A percentile compares a stretch with the other conserved stretches of the same genome.
Conservation (phyloP, 805 yeast species). For the Alloascoidea hylecoeti region DNA sequence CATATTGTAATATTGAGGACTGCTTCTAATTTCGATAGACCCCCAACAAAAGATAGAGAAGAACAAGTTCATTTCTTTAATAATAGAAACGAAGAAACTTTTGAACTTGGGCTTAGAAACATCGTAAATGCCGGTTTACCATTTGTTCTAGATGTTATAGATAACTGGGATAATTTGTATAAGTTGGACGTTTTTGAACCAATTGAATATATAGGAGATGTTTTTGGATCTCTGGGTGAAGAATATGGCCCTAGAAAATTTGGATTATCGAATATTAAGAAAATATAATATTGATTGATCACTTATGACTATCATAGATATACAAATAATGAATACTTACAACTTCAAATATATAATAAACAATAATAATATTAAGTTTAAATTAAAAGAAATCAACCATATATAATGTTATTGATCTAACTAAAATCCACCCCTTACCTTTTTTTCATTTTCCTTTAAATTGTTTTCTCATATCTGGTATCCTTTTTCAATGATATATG, state of each 20-base stretch:
- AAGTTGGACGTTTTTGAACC: background rate
- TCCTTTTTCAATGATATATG: background rate
- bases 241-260: constrained; percentile 19
- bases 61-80: constrained; percentile 36
- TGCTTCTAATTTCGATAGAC: constrained; percentile 42
- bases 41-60: constrained; percentile 29
- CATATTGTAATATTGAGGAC: constrained; percentile 49
- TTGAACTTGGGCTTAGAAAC: constrained; percentile 31
- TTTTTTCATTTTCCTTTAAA: no score
- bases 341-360: no score
- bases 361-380: no score
- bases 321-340: no score
- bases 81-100: constrained; percentile 36
- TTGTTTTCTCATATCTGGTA: no score
- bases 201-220: constrained; percentile 3
- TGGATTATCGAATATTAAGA: no score
- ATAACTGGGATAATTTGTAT: constrained; percentile 25
- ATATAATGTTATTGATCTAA: no score
- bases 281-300: no score
- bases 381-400: no score
- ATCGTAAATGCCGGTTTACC: constrained; percentile 40
- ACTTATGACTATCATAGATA: no score
- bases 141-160: constrained; percentile 34
- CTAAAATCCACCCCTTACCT: no score
- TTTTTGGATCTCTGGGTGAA: constrained; percentile 15